Evolutionary conservation across 257 asterid species (phyloP).

Genomic region (Ballota nigra): DNA sequence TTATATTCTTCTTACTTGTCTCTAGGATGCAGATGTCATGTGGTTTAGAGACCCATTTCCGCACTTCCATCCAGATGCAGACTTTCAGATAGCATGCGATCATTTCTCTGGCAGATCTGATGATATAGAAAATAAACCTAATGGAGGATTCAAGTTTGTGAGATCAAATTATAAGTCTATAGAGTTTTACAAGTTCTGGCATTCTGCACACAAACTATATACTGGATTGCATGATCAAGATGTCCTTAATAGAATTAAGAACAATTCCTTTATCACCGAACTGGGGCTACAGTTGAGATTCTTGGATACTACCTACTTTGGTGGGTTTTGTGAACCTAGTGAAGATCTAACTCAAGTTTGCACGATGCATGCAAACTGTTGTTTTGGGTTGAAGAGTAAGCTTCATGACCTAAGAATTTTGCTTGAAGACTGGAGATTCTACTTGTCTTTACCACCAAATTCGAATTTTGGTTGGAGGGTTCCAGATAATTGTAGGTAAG

Average conservation of each 20-base stretch:
- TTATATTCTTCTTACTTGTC: slow-evolving; percentile 9
- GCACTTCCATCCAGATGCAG: slow-evolving; percentile 48
- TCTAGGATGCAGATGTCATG: slow-evolving; percentile 71
- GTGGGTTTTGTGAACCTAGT: slow-evolving; percentile 87
- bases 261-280: slow-evolving; percentile 37
- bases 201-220: slow-evolving; percentile 41
- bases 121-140: slow-evolving; percentile 44
- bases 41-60: slow-evolving; percentile 74
- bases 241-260: slow-evolving; percentile 60
- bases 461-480: slow-evolving; percentile 55
- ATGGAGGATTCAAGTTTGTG: slow-evolving; percentile 70
- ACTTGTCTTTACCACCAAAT: slow-evolving; percentile 40
- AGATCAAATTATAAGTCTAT: slow-evolving; percentile 59
- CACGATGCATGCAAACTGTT: slow-evolving; percentile 84
- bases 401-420: slow-evolving; percentile 71
- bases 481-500: slow-evolving; percentile 81
- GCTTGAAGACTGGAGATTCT: slow-evolving; percentile 67
- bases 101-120: slow-evolving; percentile 56
- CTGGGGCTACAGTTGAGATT: slow-evolving; percentile 53
- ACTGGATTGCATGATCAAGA: slow-evolving; percentile 78
- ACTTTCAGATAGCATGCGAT: slow-evolving; percentile 74
- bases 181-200: slow-evolving; percentile 74
- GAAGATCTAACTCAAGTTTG: slow-evolving; percentile 56
- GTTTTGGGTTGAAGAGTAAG: slow-evolving; percentile 60
- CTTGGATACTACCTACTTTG: slow-evolving; percentile 59